Percentiles rank a stretch among this genome's conserved stretches.
phyloP scores from a whole-genome alignment of 2,329 filamentous ascomycete genomes.

The Tetracladium maxilliforme region DNA sequence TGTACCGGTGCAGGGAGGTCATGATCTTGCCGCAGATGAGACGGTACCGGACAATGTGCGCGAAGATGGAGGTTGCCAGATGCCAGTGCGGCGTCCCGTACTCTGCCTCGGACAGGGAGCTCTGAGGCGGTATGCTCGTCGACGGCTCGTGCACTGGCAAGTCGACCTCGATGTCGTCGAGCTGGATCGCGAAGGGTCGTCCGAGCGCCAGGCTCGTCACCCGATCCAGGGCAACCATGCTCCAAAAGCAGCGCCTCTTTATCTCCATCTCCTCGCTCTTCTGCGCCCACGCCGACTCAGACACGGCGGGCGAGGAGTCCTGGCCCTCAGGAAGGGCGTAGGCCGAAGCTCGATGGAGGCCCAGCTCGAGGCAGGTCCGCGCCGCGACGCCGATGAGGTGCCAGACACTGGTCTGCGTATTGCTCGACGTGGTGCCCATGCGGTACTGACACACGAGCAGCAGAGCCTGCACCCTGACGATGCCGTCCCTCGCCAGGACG shows the following conservation, averaged over 20 bases:
- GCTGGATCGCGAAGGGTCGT: slow-evolving; percentile 20
- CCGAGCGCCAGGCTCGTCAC: slow-evolving; percentile 21
- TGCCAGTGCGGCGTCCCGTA: slow-evolving; percentile 3
- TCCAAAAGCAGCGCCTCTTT: slow-evolving; percentile 25
- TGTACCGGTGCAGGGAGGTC: slow-evolving; percentile 16
- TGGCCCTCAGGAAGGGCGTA: too few relatives aligned
- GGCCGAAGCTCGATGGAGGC: slow-evolving; percentile 20
- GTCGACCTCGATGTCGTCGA: slow-evolving; percentile 24
- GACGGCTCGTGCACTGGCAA: slow-evolving; percentile 15
- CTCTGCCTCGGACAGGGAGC: slow-evolving; percentile 2
- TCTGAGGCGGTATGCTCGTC: slow-evolving; percentile 3
- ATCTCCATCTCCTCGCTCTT: slow-evolving; percentile 16
- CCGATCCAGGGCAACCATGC: slow-evolving; percentile 21
- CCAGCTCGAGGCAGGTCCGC: slow-evolving; percentile 23
- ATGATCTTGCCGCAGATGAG: slow-evolving; percentile 23
- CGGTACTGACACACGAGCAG: slow-evolving; percentile 26
- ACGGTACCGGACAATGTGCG: slow-evolving; percentile 22
- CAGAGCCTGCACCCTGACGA: slow-evolving; percentile 23
- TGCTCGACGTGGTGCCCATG: slow-evolving; percentile 21
- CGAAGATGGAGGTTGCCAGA: slow-evolving; percentile 15
- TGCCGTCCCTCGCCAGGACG: slow-evolving; percentile 19
- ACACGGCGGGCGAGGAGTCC: slow-evolving; percentile 3
- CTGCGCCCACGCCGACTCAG: neutral
- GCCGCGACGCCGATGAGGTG: slow-evolving; percentile 26
- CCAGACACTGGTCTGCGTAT: slow-evolving; percentile 24